phyloP scores from a whole-genome alignment of 306 rosid genomes.

The Alnus glutinosa region DNA sequence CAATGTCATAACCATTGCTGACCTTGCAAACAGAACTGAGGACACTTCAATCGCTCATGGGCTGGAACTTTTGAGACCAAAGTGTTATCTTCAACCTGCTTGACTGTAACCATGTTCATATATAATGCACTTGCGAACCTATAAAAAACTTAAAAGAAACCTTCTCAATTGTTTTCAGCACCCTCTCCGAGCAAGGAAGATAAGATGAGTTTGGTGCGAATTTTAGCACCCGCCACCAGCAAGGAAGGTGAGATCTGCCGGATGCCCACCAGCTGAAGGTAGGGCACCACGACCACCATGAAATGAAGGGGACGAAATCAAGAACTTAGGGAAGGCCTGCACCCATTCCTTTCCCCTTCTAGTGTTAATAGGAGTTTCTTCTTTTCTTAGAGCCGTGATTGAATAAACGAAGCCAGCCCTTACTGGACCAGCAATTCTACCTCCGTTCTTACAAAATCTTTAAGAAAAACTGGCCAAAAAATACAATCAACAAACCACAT shows the following conservation, averaged over 20 bases:
- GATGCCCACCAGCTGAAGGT: conserved; percentile 51
- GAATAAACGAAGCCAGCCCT: conserved; percentile 34
- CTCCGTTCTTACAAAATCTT: neutral
- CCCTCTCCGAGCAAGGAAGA: neutral
- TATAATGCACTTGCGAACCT: neutral
- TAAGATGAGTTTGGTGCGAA: neutral
- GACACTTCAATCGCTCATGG: conserved; percentile 2
- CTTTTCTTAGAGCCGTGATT: conserved; percentile 36
- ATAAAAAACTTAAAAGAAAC: neutral
- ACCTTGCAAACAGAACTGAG: neutral
- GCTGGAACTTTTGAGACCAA: conserved; percentile 1
- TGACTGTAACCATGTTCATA: conserved; percentile 24
- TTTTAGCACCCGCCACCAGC: conserved; percentile 44
- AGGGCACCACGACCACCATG: conserved; percentile 55
- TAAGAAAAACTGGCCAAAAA: neutral
- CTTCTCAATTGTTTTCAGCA: neutral
- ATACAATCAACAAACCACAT: neutral
- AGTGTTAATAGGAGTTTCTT: conserved; percentile 17
- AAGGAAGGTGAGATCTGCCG: conserved; percentile 47
- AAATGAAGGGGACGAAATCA: conserved; percentile 44
- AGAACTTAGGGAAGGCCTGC: conserved; percentile 25
- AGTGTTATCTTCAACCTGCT: conserved; percentile 19
- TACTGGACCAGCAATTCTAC: conserved; percentile 20
- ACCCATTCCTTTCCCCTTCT: conserved; percentile 32
- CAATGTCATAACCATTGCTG: neutral